Percentiles rank a stretch among this genome's conserved stretches.
Conservation (phyloP, 345 rosid species). For the Melaleuca alternifolia region DNA sequence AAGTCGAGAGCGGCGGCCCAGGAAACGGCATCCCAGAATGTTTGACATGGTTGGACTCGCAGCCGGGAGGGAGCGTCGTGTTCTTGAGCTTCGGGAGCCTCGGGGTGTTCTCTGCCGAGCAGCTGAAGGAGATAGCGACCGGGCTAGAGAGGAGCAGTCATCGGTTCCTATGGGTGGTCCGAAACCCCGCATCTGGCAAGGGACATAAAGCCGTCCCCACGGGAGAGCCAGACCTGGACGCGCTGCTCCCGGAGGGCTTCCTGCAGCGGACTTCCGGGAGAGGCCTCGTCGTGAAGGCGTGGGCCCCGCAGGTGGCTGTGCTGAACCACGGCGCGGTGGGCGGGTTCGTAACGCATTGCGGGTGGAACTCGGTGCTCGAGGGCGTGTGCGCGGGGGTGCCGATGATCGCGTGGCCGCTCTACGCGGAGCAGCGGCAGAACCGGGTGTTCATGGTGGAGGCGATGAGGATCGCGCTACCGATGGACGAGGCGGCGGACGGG, state of each 20-base stretch:
- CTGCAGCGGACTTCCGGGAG: constrained; percentile 19
- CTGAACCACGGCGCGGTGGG: constrained; percentile 37
- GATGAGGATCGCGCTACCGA: constrained; percentile 12
- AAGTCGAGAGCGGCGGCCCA: background rate
- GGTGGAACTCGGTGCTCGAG: constrained; percentile 68
- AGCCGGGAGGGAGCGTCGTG: constrained; percentile 27
- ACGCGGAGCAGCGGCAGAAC: constrained; percentile 38
- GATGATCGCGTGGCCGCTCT: constrained; percentile 46
- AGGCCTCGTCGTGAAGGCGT: constrained; percentile 39
- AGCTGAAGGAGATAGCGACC: constrained; percentile 29
- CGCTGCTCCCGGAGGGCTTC: constrained; percentile 24
- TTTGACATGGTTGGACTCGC: constrained; percentile 27
- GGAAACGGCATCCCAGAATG: background rate
- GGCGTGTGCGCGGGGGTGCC: constrained; percentile 39
- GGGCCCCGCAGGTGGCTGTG: constrained; percentile 58
- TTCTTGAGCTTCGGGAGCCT: constrained; percentile 35
- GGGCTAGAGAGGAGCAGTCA: constrained; percentile 31
- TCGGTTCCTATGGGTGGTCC: constrained; percentile 44
- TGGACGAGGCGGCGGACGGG: constrained; percentile 4
- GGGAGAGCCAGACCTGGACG: constrained; percentile 3
- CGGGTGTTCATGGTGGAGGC: constrained; percentile 20
- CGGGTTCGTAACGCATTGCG: constrained; percentile 62
- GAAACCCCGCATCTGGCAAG: constrained; percentile 13
- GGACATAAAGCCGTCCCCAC: background rate
- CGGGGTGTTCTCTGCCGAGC: constrained; percentile 23